Evolutionary conservation across 2,329 filamentous ascomycete genomes (phyloP).

Genomic region (Penicillium olsonii): DNA sequence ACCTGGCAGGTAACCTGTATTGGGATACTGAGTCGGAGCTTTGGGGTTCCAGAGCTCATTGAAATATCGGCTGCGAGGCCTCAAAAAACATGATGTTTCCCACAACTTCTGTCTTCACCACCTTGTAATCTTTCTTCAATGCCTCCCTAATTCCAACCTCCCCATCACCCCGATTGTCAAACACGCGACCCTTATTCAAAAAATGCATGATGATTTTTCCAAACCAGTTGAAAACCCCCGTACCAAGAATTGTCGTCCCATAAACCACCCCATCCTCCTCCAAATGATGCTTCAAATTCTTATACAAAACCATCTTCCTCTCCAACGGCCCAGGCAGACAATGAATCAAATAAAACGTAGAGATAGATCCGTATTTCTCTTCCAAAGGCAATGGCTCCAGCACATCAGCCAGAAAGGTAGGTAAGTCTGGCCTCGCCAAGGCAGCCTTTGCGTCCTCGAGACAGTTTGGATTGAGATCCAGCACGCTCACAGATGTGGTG

Average conservation of each 20-base stretch:
- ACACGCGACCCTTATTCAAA: background rate
- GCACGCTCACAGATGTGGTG: background rate
- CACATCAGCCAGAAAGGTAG: background rate
- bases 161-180: background rate
- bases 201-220: background rate
- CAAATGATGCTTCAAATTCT: background rate
- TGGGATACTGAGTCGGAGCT: too few species aligned
- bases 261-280: background rate
- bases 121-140: background rate
- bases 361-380: background rate
- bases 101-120: background rate
- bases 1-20: too few species aligned
- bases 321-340: constrained; percentile 6
- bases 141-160: background rate
- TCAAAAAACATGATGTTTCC: background rate
- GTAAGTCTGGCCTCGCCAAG: background rate
- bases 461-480: background rate
- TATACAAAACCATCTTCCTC: background rate
- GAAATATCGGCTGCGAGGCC: background rate
- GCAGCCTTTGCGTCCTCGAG: background rate
- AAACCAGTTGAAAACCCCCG: background rate
- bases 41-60: too few species aligned
- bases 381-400: background rate
- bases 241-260: background rate
- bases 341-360: background rate